Percentiles rank a stretch among this genome's conserved stretches.
phyloP scores from a whole-genome alignment of 148 eudicot species.

The Arbutus unedo region DNA sequence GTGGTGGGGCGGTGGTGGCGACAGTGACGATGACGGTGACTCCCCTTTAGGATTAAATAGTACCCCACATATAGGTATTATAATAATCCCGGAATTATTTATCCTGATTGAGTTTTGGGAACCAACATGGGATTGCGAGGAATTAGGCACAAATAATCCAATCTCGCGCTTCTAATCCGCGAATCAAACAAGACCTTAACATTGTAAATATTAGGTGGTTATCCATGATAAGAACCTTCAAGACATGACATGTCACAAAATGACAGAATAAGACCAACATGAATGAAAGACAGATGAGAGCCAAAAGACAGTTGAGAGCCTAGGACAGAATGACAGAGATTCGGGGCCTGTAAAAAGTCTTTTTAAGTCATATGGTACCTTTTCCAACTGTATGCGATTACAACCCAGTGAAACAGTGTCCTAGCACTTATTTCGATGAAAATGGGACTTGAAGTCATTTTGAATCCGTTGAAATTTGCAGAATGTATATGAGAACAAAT shows the following conservation, averaged over 20 bases:
- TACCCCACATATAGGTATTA: no score
- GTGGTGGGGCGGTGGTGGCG: no score
- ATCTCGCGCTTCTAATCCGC: no score
- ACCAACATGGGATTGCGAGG: no score
- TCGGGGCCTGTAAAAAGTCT: background rate
- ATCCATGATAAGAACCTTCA: slow-evolving; percentile 3
- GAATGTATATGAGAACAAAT: background rate
- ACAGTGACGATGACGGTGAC: no score
- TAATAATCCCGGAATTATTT: no score
- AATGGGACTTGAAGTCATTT: background rate
- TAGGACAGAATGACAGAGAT: background rate
- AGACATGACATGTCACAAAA: background rate
- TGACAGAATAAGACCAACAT: background rate
- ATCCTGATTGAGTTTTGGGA: no score
- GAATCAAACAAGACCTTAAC: no score
- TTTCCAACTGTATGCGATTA: background rate
- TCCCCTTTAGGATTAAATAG: no score
- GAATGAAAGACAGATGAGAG: background rate
- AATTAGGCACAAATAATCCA: no score
- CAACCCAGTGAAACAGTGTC: background rate
- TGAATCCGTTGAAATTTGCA: background rate
- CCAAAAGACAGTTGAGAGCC: background rate
- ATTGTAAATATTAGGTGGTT: background rate
- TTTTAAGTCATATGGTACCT: background rate
- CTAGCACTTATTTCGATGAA: background rate